Evolutionary conservation across 1,284 basidiomycete species (phyloP).

Genomic region (Malassezia japonica): DNA sequence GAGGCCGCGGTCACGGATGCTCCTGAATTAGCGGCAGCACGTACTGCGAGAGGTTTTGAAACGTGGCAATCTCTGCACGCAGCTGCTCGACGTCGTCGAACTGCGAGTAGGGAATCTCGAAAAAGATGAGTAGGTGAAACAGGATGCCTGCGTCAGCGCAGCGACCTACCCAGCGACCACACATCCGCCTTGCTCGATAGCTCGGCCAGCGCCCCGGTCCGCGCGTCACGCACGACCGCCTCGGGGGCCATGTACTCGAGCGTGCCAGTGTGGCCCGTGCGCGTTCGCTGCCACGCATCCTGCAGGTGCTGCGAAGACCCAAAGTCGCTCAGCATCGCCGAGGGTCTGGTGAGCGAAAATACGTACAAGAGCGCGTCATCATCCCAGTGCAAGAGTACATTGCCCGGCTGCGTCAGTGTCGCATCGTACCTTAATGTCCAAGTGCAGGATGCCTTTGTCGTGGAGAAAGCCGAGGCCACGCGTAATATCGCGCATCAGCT

Average conservation of each 20-base stretch:
- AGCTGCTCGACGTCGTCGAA: slow-evolving; percentile 58
- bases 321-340: slow-evolving; percentile 83
- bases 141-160: slow-evolving; percentile 67
- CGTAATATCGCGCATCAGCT: slow-evolving; percentile 32
- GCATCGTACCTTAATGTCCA: slow-evolving; percentile 89
- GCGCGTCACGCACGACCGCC: slow-evolving; percentile 54
- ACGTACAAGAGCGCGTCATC: slow-evolving; percentile 62
- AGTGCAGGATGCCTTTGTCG: slow-evolving; percentile 59
- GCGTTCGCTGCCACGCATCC: slow-evolving; percentile 28
- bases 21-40: not conserved
- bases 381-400: slow-evolving; percentile 83
- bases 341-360: slow-evolving; percentile 32
- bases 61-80: slow-evolving; percentile 64
- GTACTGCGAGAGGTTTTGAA: slow-evolving; percentile 57
- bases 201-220: slow-evolving; percentile 58
- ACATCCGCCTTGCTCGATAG: slow-evolving; percentile 66
- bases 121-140: slow-evolving; percentile 78
- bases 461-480: slow-evolving; percentile 40
- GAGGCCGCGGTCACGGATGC: not conserved
- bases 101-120: slow-evolving; percentile 54
- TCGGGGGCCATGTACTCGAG: slow-evolving; percentile 68
- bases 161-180: slow-evolving; percentile 49
- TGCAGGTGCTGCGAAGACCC: slow-evolving; percentile 60
- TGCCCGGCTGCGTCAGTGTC: too few relatives aligned
- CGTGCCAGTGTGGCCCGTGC: slow-evolving; percentile 82